phyloP scores from a whole-genome alignment of 805 yeast species.

The Metschnikowia santaceciliae region DNA sequence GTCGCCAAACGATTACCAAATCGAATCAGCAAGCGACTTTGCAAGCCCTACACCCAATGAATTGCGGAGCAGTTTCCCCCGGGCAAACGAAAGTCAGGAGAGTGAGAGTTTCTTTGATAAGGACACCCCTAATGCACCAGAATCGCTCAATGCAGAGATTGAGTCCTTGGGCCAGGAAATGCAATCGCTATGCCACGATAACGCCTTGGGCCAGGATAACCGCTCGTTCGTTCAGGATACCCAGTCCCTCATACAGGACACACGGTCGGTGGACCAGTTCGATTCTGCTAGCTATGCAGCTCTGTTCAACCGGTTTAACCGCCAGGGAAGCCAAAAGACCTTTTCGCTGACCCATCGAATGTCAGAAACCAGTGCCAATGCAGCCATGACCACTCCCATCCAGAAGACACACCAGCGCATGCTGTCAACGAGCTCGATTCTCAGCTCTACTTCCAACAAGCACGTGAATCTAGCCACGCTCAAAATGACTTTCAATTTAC shows the following conservation, averaged over 20 bases:
- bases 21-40: not conserved
- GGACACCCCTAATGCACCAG: not conserved
- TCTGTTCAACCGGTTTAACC: not conserved
- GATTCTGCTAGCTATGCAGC: not conserved
- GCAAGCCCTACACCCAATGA: not conserved
- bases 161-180: not conserved
- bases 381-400: not conserved
- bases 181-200: not conserved
- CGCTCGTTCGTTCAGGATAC: not conserved
- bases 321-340: slow-evolving; percentile 1
- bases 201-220: not conserved
- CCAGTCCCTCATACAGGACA: not conserved
- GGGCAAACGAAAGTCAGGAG: not conserved
- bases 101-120: not conserved
- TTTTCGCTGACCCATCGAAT: not conserved
- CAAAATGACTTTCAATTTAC: slow-evolving; percentile 31
- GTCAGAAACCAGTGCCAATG: not conserved
- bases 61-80: not conserved
- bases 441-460: slow-evolving; percentile 29
- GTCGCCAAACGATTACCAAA: not conserved
- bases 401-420: slow-evolving; percentile 11
- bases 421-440: slow-evolving; percentile 33
- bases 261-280: not conserved
- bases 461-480: slow-evolving; percentile 37
- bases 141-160: not conserved